phyloP scores from a whole-genome alignment of 148 eudicot species.

The Persicaria maculosa region DNA sequence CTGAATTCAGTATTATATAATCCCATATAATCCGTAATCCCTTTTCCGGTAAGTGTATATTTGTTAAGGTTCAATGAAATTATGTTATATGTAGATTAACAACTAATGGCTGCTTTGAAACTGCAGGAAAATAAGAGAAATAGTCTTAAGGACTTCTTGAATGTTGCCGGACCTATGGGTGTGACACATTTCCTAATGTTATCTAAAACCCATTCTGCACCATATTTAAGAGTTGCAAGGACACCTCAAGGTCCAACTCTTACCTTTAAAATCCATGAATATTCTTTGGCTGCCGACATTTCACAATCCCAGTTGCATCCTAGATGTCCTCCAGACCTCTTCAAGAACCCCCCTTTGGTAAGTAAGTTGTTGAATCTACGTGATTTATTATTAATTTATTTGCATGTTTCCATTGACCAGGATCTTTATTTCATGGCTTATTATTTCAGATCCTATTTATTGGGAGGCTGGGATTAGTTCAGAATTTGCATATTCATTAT shows the following conservation, averaged over 20 bases:
- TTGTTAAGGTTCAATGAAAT: not conserved
- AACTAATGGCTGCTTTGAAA: slow-evolving; percentile 13
- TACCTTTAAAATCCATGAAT: slow-evolving; percentile 70
- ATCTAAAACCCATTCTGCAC: slow-evolving; percentile 59
- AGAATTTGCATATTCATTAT: no score
- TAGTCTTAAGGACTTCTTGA: slow-evolving; percentile 75
- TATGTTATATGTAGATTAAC: not conserved
- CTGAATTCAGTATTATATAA: not conserved
- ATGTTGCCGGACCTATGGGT: slow-evolving; percentile 92
- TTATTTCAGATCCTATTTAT: no score
- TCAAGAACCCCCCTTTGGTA: slow-evolving; percentile 75
- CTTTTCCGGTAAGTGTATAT: not conserved
- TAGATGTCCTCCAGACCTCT: slow-evolving; percentile 76
- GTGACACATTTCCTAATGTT: slow-evolving; percentile 85
- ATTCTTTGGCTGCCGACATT: slow-evolving; percentile 76
- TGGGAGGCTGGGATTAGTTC: no score
- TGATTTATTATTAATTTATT: not conserved
- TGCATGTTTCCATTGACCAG: no score
- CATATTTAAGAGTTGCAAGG: slow-evolving; percentile 72
- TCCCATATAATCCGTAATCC: no score
- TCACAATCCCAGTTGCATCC: slow-evolving; percentile 71
- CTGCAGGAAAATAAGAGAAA: slow-evolving; percentile 84
- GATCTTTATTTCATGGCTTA: no score
- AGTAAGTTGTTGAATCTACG: not conserved
- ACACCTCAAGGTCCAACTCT: slow-evolving; percentile 94